Evolutionary conservation across 176 grass and related monocot species (phyloP).

Genomic region (Areca catechu): DNA sequence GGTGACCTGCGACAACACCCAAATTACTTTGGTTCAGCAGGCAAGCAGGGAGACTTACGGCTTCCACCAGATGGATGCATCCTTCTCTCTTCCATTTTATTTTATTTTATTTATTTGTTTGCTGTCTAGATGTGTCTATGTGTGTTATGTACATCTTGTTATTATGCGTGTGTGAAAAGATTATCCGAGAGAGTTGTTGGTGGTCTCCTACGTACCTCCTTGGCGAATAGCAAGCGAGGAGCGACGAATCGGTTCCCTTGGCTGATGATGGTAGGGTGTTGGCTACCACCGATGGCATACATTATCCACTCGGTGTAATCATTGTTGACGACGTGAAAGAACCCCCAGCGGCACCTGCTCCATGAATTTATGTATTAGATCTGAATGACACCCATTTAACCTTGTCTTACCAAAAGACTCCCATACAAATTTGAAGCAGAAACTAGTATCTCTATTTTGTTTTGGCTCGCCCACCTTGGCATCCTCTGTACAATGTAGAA

Average conservation of each 20-base stretch:
- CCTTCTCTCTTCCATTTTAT: no score
- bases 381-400: no score
- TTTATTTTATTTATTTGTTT: no score
- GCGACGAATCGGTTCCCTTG: slow-evolving; percentile 74
- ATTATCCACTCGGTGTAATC: slow-evolving; percentile 88
- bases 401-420: no score
- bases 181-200: not conserved
- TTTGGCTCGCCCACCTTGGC: slow-evolving; percentile 10
- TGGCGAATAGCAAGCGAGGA: slow-evolving; percentile 18
- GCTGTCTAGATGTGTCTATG: not conserved
- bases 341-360: slow-evolving; percentile 44
- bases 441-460: no score
- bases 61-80: no score
- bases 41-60: no score
- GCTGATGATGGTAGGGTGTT: slow-evolving; percentile 75
- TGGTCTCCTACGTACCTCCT: slow-evolving; percentile 27
- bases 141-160: not conserved
- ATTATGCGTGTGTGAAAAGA: no score
- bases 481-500: slow-evolving; percentile 96
- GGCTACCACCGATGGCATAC: slow-evolving; percentile 80
- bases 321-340: slow-evolving; percentile 87
- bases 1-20: slow-evolving; percentile 26
- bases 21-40: no score
- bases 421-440: no score
- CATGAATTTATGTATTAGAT: no score